Evolutionary conservation across 2,329 filamentous ascomycete species (phyloP).

Genomic region (Cladophialophora chaetospira): DNA sequence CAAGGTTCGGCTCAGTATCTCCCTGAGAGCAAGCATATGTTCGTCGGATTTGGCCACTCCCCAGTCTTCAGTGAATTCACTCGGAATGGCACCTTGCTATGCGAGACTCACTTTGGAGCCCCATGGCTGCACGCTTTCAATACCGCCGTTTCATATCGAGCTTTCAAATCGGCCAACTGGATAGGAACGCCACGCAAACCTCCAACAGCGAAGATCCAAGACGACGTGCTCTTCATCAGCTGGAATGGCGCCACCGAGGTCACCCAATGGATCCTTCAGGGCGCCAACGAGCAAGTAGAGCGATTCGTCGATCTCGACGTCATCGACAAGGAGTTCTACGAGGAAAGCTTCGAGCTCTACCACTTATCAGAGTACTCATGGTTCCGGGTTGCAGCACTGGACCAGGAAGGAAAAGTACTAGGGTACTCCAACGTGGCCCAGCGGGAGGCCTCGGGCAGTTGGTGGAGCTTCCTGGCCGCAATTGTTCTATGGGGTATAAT

Average conservation of each 20-base stretch:
- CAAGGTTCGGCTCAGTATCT: slow-evolving; percentile 49
- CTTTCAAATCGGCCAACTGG: slow-evolving; percentile 54
- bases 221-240: slow-evolving; percentile 42
- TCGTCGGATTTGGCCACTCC: slow-evolving; percentile 55
- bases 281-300: slow-evolving; percentile 11
- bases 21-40: slow-evolving; percentile 42
- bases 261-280: slow-evolving; percentile 25
- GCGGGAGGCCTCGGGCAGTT: slow-evolving; percentile 7
- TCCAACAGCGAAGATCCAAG: slow-evolving; percentile 31
- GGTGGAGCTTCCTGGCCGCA: slow-evolving; percentile 12
- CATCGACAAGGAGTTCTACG: slow-evolving; percentile 24
- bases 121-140: slow-evolving; percentile 40
- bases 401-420: slow-evolving; percentile 15
- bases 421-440: slow-evolving; percentile 14
- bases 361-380: slow-evolving; percentile 10
- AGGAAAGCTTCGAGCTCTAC: slow-evolving; percentile 24
- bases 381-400: slow-evolving; percentile 26
- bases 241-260: slow-evolving; percentile 53
- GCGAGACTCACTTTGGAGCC: slow-evolving; percentile 53
- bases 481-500: slow-evolving; percentile 9
- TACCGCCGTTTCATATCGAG: slow-evolving; percentile 56
- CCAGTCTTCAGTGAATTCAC: slow-evolving; percentile 54
- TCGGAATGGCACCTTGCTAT: slow-evolving; percentile 44
- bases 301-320: slow-evolving; percentile 22
- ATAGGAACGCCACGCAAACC: slow-evolving; percentile 49